Evolutionary conservation across 306 rosid genomes (phyloP).

Genomic region (Rosa persica): DNA sequence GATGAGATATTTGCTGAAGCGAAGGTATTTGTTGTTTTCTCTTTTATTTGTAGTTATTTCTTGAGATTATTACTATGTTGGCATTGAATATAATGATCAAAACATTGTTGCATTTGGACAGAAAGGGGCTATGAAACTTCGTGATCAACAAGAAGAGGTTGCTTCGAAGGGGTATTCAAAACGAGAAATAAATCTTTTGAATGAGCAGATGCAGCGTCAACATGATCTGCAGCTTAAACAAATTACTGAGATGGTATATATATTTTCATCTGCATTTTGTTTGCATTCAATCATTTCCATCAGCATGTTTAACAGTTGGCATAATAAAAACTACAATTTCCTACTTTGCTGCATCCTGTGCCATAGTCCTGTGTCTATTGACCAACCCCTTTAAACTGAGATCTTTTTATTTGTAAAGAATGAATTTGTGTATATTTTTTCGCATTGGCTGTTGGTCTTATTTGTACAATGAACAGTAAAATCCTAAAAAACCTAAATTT

Average conservation of each 20-base stretch:
- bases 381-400: neutral
- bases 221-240: constrained; percentile 69
- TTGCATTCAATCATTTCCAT: neutral
- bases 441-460: neutral
- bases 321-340: neutral
- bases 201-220: constrained; percentile 53
- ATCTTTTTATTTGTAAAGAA: neutral
- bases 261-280: constrained; percentile 1
- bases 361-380: neutral
- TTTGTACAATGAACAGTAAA: neutral
- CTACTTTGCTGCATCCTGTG: neutral
- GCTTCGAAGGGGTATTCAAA: constrained; percentile 57
- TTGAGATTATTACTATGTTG: neutral
- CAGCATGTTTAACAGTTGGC: neutral
- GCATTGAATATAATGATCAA: constrained; percentile 5
- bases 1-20: constrained; percentile 67
- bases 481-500: neutral
- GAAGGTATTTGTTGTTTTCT: constrained; percentile 47
- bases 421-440: neutral
- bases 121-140: constrained; percentile 66
- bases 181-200: constrained; percentile 39
- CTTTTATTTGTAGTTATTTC: neutral
- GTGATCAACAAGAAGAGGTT: constrained; percentile 46
- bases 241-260: constrained; percentile 85
- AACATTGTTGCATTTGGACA: constrained; percentile 33